These are phyloP conservation scores for Neofusicoccum parvum DNA, from an alignment of 2,329 filamentous ascomycete genomes.

Conservation along the genomic window DNA sequence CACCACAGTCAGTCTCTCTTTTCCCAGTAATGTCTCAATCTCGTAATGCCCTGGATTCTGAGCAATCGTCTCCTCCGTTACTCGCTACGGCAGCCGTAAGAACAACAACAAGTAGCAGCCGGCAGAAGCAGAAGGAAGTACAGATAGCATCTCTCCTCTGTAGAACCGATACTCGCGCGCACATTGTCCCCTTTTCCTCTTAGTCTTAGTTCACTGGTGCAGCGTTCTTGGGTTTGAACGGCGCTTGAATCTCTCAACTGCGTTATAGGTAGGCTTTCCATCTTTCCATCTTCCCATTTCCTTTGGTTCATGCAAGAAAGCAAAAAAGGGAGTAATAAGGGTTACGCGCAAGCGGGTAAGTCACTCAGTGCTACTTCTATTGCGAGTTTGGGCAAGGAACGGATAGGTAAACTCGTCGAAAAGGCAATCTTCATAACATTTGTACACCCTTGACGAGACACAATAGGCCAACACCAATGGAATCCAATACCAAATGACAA, in stretches of 20 bases:
- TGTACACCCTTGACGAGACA: no score
- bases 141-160: background rate
- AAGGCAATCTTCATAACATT: no score
- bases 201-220: background rate
- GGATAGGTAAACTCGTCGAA: no score
- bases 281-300: no score
- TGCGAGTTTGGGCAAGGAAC: no score
- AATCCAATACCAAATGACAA: no score
- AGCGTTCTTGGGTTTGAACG: background rate
- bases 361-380: no score
- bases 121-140: background rate
- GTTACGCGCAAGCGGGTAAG: no score
- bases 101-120: background rate
- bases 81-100: background rate
- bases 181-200: background rate
- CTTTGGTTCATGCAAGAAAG: no score
- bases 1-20: background rate
- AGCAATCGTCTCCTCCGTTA: background rate
- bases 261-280: background rate
- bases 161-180: background rate
- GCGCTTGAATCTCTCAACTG: background rate
- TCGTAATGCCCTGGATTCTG: slow-evolving; percentile 6
- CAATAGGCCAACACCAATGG: no score
- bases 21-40: slow-evolving; percentile 8
- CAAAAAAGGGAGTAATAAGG: no score